Percentiles rank a stretch among this genome's conserved stretches.
Conservation (phyloP, 441 rosid species). For the Populus hybrid region DNA sequence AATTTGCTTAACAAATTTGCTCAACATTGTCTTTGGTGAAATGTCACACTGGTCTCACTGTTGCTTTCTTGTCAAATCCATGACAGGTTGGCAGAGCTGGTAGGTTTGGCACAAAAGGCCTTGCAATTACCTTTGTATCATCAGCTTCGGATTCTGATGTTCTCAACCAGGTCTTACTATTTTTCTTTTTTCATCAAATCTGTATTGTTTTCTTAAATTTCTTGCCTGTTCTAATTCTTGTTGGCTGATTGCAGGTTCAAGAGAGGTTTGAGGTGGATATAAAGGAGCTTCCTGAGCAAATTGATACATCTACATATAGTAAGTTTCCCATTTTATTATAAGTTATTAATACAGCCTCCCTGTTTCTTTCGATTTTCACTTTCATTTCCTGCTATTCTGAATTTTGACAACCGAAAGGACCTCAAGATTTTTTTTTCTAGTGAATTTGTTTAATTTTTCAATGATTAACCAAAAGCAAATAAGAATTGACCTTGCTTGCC, state of each 20-base stretch:
- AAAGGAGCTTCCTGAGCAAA: constrained; percentile 97
- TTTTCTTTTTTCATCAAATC: not conserved
- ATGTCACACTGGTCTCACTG: not conserved
- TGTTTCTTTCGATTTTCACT: not conserved
- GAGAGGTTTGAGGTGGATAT: constrained; percentile 97
- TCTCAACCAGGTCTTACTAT: constrained; percentile 71
- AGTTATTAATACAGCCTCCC: not conserved
- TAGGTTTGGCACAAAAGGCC: constrained; percentile 98
- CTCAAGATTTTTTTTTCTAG: not conserved
- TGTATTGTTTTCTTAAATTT: not conserved
- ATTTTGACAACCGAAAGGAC: not conserved
- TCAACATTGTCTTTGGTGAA: not conserved
- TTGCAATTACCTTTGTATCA: constrained; percentile 92
- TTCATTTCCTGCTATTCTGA: not conserved
- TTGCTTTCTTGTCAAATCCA: not conserved
- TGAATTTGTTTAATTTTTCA: not conserved
- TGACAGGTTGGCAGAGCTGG: constrained; percentile 97
- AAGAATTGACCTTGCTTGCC: not conserved
- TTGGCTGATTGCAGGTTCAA: constrained; percentile 58
- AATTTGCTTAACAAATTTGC: not conserved
- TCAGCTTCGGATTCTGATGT: constrained; percentile 87
- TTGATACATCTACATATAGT: constrained; percentile 98
- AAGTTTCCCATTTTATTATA: constrained; percentile 24
- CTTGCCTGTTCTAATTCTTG: not conserved
- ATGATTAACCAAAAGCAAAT: not conserved